Evolutionary conservation across 2,329 filamentous ascomycete genomes (phyloP), one percentile per base, ranked within the genome.

Genomic region (Trichoderma sp.): DNA sequence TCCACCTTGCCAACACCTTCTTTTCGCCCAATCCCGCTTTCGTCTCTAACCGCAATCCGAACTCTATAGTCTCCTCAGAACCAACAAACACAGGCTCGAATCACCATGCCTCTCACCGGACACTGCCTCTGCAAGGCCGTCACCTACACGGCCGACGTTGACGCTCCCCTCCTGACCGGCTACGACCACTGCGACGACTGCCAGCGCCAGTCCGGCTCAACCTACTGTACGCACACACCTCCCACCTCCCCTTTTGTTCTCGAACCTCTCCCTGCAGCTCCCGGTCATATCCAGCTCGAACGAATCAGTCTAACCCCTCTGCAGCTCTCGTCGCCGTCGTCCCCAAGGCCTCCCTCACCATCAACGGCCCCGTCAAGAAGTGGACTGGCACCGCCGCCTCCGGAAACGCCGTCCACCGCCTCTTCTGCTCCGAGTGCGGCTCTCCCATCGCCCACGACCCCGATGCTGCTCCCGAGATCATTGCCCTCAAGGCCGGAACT

Each of bases 111-210:
- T 84, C 81, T 90, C 74, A 82, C 83, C 63, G 88, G 88, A 76
- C 87, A 90, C 82, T 90, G 88, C 75, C 86, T 90, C 69, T 90
- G 88, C 83, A 87, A 87, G 75, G 83, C 85, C 72, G 85, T 90
- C 78, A 90, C 88, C 74, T 93, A 92, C 82, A 82, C 82, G 73
- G 79, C 77, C 58, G 81, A 83, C 74, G 76, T 83, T 66, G 82
- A 84, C 28, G 78, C 76, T 56, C 82, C 83, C 61, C 72, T 84
- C 63, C 50, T 84, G 75, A 85, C 84, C 59, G 88, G 83, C 68
- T 90, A 90, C 75, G 89, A 90, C 74, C 88, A 90, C 80, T 90
- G 88, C 72, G 88, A 90, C 73, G 88, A 90, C 78, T 90, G 88
- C 82, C 88, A 90, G 78, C 86, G 88, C 73, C 88, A 90, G 78